A percentile compares a stretch with the other conserved stretches of the same genome.
These are phyloP conservation scores for Stephania japonica DNA, from an alignment of 164 flowering plant species.

Conservation along the genomic window DNA sequence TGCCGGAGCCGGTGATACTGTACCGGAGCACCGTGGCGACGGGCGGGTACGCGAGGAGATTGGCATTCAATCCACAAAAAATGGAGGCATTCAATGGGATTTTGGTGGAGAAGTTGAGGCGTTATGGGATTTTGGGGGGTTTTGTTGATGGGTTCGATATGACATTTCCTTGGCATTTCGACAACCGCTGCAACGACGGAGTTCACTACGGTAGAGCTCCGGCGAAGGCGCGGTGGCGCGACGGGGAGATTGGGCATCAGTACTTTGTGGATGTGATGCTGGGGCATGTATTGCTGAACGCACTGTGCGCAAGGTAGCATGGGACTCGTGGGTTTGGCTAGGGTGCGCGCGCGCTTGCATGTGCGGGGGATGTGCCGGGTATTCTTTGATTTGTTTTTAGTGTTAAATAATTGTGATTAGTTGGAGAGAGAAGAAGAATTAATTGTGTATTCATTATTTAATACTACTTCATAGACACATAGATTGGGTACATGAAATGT, in stretches of 20 bases:
- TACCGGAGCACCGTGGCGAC: slow-evolving; percentile 78
- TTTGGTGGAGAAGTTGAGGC: slow-evolving; percentile 53
- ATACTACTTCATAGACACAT: too few relatives aligned
- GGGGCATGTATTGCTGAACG: slow-evolving; percentile 71
- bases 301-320: slow-evolving; percentile 38
- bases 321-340: background rate
- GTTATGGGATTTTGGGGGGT: slow-evolving; percentile 40
- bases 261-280: slow-evolving; percentile 93
- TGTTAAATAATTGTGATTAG: background rate
- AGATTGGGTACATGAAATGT: too few relatives aligned
- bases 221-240: slow-evolving; percentile 70
- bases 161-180: slow-evolving; percentile 92
- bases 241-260: slow-evolving; percentile 90
- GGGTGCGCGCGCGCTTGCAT: background rate
- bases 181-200: slow-evolving; percentile 89
- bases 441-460: background rate
- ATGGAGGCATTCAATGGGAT: slow-evolving; percentile 83
- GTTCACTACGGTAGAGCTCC: slow-evolving; percentile 95
- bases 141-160: slow-evolving; percentile 75
- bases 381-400: background rate
- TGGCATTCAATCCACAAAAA: slow-evolving; percentile 78
- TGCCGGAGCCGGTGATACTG: slow-evolving; percentile 38
- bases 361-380: background rate
- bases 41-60: slow-evolving; percentile 69
- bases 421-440: background rate